Base-by-base conservation (phyloP, 169 alveolate genomes). In the Plasmodium relictum region DNA sequence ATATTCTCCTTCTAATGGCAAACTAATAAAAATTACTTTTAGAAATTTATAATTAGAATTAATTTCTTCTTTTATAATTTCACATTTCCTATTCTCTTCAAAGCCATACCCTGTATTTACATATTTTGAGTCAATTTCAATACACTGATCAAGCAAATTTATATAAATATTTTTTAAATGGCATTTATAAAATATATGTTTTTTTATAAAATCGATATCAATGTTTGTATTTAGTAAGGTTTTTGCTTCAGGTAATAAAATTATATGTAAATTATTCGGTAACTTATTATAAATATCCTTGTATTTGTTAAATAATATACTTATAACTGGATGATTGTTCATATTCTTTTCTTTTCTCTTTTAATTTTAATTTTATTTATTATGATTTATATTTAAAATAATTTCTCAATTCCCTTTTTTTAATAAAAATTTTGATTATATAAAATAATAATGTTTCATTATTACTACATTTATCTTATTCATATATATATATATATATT, bases 1-100 rank as follows among this genome's bases (percentile, higher is more conserved):
- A 31, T 31, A 3, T 16, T 54, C 63, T 50, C 61, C 61, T 59
- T 58, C 87, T 63, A 86, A 18, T 20, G 92, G 92, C 16, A 42
- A 37, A 39, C 70, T 72, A 45, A 86, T 72, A 66, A 66, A 86
- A 58, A 86, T 69, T 9, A 86, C 61, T 72, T 70, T 86, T n/a
- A 70, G 56, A 65, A 86, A 86, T 18, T 65, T 86, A 86, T 69
- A 69, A 45, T 86, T 69, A 24, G 80, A 37, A 86, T 86, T 86
- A 12, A 74, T 71, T 70, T 86, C 92, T 14, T 59, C 45, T 86
- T 86, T 86, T 52, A 86, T 31, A 70, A 86, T 86, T 59, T 86
- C 73, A 42, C 92, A 86, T 37, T 58, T 71, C 62, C 74, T 86
- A 71, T 54, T 86, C 18, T 70, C 76, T 62, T 86, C 74, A 86